These are phyloP conservation scores for Mortierella sp. DNA, from an alignment of 371 early-diverging fungal species.

Conservation along the genomic window DNA sequence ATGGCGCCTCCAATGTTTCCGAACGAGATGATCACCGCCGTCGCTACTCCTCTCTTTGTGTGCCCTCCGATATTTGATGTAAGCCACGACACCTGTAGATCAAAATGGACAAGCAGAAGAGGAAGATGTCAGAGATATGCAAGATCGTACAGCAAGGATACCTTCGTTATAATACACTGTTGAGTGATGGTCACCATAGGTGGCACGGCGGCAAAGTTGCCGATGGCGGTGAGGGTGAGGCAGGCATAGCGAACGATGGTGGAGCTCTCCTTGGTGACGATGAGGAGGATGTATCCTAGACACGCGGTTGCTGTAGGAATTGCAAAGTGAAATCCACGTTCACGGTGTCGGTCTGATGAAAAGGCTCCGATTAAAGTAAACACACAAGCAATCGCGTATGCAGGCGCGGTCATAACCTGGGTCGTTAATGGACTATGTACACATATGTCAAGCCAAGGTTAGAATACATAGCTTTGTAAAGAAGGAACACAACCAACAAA, in stretches of 20 bases:
- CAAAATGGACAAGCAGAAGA: conserved; percentile 3
- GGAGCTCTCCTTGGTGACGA: conserved; percentile 17
- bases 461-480: conserved; percentile 15
- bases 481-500: conserved; percentile 57
- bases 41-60: conserved; percentile 70
- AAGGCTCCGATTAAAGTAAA: conserved; percentile 47
- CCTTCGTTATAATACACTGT: not conserved
- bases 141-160: too few species aligned
- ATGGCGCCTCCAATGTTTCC: conserved; percentile 70
- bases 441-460: conserved; percentile 53
- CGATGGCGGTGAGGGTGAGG: conserved; percentile 61
- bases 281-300: conserved; percentile 37
- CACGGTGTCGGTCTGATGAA: conserved; percentile 49
- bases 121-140: too few species aligned
- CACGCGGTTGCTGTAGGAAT: conserved; percentile 6
- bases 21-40: conserved; percentile 67
- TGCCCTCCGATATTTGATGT: conserved; percentile 71
- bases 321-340: conserved; percentile 52
- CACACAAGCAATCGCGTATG: conserved; percentile 54
- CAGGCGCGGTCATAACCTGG: conserved; percentile 60
- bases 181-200: conserved; percentile 58
- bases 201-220: conserved; percentile 65
- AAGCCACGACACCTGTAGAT: conserved; percentile 47
- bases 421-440: conserved; percentile 61
- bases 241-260: conserved; percentile 58